Percentiles rank a stretch among this genome's conserved stretches.
Evolutionary conservation across 140 eudicot species (phyloP).

Genomic region (Senecio squalidus): DNA sequence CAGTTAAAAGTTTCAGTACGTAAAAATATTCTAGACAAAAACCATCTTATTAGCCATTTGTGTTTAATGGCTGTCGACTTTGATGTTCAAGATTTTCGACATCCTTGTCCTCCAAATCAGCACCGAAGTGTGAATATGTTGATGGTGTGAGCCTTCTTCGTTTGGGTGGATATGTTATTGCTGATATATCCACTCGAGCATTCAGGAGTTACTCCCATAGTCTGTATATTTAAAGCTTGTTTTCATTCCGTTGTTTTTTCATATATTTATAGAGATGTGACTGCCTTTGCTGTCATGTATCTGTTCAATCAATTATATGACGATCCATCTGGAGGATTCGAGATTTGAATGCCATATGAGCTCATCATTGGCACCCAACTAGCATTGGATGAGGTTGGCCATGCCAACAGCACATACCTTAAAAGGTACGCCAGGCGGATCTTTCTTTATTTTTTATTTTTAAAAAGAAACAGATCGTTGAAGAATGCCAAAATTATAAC

Average conservation of each 20-base stretch:
- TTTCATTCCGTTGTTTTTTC: slow-evolving; percentile 11
- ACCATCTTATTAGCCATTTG: too few relatives aligned
- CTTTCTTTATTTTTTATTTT: background rate
- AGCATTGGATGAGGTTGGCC: slow-evolving; percentile 25
- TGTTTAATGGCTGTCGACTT: too few relatives aligned
- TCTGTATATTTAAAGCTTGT: slow-evolving; percentile 14
- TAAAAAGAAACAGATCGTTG: slow-evolving; percentile 10
- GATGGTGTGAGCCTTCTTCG: background rate
- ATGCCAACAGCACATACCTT: slow-evolving; percentile 29
- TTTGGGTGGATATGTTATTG: slow-evolving; percentile 1
- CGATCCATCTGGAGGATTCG: slow-evolving; percentile 15
- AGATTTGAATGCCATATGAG: slow-evolving; percentile 28
- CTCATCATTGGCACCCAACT: slow-evolving; percentile 29
- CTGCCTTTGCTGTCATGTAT: slow-evolving; percentile 5
- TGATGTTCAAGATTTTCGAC: too few relatives aligned
- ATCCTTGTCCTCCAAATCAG: too few relatives aligned
- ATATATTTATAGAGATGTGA: slow-evolving; percentile 15
- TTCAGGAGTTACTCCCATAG: slow-evolving; percentile 6
- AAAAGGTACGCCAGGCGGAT: slow-evolving; percentile 17
- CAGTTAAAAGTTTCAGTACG: too few relatives aligned
- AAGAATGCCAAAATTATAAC: slow-evolving; percentile 17
- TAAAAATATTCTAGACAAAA: too few relatives aligned
- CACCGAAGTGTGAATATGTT: background rate
- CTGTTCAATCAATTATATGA: slow-evolving; percentile 21
- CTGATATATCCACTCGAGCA: background rate